These are phyloP conservation scores for Leptographium lundbergii DNA, from an alignment of 2,329 filamentous ascomycete species.

Conservation along the genomic window DNA sequence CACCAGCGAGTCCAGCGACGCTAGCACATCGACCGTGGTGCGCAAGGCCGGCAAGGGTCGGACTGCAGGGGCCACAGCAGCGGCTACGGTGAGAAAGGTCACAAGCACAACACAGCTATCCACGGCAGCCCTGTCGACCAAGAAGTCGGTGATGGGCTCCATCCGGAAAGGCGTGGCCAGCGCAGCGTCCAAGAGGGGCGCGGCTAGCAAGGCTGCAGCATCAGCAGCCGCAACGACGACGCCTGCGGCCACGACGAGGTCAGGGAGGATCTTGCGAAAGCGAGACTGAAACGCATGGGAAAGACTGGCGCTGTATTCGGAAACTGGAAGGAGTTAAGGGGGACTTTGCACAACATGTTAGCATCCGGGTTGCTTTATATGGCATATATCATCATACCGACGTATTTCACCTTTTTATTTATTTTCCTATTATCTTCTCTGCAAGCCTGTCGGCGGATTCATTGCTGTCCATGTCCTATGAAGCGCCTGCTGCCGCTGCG, in stretches of 20 bases:
- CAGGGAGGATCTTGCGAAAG: constrained; percentile 43
- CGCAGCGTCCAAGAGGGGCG: constrained; percentile 35
- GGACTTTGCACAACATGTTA: neutral
- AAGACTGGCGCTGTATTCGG: neutral
- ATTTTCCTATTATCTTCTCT: neutral
- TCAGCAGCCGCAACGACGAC: constrained; percentile 22
- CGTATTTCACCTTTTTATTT: neutral
- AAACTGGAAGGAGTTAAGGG: neutral
- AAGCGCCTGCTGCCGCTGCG: constrained; percentile 13
- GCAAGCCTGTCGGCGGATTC: too few relatives aligned
- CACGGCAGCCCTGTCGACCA: constrained; percentile 24
- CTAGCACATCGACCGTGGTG: constrained; percentile 51
- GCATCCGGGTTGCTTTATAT: neutral
- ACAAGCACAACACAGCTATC: constrained; percentile 23
- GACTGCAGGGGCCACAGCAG: constrained; percentile 15
- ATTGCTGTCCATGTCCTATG: neutral
- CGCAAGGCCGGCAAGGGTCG: constrained; percentile 31
- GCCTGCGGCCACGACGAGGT: constrained; percentile 21
- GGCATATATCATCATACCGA: neutral
- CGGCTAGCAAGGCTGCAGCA: constrained; percentile 24
- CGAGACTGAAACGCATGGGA: constrained; percentile 23
- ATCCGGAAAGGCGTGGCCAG: constrained; percentile 39
- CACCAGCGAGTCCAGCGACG: constrained; percentile 50
- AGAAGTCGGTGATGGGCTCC: constrained; percentile 41
- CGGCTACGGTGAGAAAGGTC: constrained; percentile 20